phyloP scores from a whole-genome alignment of 106 monocot genomes.

The Alisma plantagoaquatica region DNA sequence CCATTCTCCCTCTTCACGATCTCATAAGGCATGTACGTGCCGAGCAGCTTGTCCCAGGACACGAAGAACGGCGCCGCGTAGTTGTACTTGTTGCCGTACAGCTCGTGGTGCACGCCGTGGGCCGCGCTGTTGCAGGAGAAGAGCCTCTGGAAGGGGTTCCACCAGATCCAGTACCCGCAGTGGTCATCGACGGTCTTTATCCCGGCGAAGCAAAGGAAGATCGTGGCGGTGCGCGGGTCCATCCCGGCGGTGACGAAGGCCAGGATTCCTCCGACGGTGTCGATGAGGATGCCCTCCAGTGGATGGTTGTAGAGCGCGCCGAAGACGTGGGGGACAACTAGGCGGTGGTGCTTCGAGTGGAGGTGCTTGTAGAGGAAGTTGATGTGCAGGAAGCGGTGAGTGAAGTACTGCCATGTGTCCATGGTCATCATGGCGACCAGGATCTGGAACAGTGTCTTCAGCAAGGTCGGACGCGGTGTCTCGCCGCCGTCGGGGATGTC shows the following conservation, averaged over 20 bases:
- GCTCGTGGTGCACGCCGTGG: slow-evolving; percentile 12
- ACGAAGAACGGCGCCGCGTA: slow-evolving; percentile 9
- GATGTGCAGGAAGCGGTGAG: slow-evolving; percentile 8
- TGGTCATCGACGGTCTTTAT: slow-evolving; percentile 17
- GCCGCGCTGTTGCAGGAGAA: slow-evolving; percentile 11
- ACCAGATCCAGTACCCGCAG: slow-evolving; percentile 9
- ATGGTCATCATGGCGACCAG: slow-evolving; percentile 8
- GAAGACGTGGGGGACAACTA: slow-evolving; percentile 10
- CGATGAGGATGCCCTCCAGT: slow-evolving; percentile 6
- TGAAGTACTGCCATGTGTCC: slow-evolving; percentile 13
- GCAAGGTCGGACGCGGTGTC: neutral
- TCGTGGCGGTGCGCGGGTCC: neutral
- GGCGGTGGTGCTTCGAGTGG: slow-evolving; percentile 6
- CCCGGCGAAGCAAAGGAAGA: slow-evolving; percentile 4
- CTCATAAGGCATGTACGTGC: slow-evolving; percentile 13
- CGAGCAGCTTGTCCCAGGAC: slow-evolving; percentile 7
- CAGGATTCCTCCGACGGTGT: slow-evolving; percentile 1
- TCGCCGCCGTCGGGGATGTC: neutral
- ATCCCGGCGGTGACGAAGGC: slow-evolving; percentile 7
- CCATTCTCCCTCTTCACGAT: slow-evolving; percentile 7
- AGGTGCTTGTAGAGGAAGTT: slow-evolving; percentile 10
- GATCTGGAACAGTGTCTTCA: neutral
- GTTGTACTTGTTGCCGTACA: slow-evolving; percentile 13
- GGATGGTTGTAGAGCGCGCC: slow-evolving; percentile 15
- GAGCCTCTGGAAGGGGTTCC: slow-evolving; percentile 11